phyloP scores from a whole-genome alignment of 305 asterid species.

The Coffea humblotiana region DNA sequence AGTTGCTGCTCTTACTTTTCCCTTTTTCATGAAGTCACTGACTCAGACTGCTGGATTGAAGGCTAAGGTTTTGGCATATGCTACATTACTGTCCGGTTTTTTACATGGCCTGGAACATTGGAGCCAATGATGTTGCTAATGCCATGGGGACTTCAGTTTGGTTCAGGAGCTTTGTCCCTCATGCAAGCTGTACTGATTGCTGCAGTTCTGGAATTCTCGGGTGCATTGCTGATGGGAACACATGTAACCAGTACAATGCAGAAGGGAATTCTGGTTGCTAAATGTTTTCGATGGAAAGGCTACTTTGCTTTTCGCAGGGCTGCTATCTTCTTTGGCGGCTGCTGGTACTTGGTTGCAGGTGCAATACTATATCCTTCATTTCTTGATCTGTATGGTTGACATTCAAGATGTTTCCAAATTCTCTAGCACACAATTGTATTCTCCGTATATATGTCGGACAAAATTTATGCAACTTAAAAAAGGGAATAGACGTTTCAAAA shows the following conservation, averaged over 20 bases:
- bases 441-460: background rate
- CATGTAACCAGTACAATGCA: conserved; percentile 97
- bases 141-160: conserved; percentile 99
- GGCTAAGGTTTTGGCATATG: conserved; percentile 58
- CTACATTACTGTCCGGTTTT: conserved; percentile 77
- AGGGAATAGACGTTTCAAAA: background rate
- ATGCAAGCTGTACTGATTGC: conserved; percentile 84
- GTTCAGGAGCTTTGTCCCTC: conserved; percentile 85
- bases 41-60: conserved; percentile 56
- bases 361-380: conserved; percentile 7
- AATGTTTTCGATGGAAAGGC: conserved; percentile 85
- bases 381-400: background rate
- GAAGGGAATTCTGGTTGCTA: conserved; percentile 87
- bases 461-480: background rate
- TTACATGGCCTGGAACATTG: conserved; percentile 98
- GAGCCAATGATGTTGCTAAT: conserved; percentile 95
- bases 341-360: conserved; percentile 99
- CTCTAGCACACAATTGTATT: background rate
- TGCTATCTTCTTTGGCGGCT: conserved; percentile 87
- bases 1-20: conserved; percentile 65
- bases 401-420: background rate
- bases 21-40: conserved; percentile 68
- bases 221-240: conserved; percentile 91
- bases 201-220: conserved; percentile 83
- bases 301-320: conserved; percentile 80